Evolutionary conservation across 306 rosid genomes (phyloP).

Genomic region (Cucumis sativus): Cucumber_9930_V3 NC_026655.2:22759501-22760000

Average conservation of each 20-base stretch:
- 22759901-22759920: not conserved
- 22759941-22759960: not conserved
- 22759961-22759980: not conserved
- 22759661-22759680: not conserved
- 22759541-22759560: too few relatives aligned
- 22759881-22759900: not conserved
- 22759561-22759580: too few relatives aligned
- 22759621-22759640: too few relatives aligned
- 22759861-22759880: not conserved
- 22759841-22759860: not conserved
- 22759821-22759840: not conserved
- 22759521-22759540: too few relatives aligned
- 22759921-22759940: not conserved
- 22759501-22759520: too few relatives aligned
- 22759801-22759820: not conserved
- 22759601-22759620: too few relatives aligned
- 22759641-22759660: not conserved
- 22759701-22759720: not conserved
- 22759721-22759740: not conserved
- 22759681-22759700: not conserved
- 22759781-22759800: not conserved
- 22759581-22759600: too few relatives aligned
- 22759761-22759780: not conserved
- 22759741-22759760: not conserved
- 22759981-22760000: not conserved